Conservation (phyloP, 192 early-diverging fungal species). For the Coemansia sp. region DNA sequence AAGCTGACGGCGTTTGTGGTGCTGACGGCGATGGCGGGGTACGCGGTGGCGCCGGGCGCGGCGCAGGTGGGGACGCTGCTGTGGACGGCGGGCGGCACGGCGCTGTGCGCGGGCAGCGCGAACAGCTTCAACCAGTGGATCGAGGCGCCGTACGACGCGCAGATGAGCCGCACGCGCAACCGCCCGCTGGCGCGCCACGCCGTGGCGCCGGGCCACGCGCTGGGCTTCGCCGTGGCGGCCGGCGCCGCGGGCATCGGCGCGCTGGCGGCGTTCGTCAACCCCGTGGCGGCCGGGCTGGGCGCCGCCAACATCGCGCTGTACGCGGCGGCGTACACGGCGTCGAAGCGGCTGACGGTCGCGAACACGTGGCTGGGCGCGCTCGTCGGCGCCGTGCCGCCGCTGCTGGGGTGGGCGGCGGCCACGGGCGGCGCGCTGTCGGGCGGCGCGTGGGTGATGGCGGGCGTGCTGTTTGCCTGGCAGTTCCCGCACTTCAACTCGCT, state of each 20-base stretch:
- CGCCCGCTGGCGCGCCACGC: constrained; percentile 78
- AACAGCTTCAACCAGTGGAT: constrained; percentile 97
- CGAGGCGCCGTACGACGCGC: constrained; percentile 92
- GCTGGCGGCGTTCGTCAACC: constrained; percentile 78
- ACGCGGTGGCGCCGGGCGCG: constrained; percentile 82
- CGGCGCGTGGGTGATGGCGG: constrained; percentile 78
- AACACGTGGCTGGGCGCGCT: constrained; percentile 95
- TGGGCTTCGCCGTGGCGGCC: constrained; percentile 63
- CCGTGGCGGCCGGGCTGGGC: constrained; percentile 76
- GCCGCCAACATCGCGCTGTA: constrained; percentile 86
- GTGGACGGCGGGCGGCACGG: constrained; percentile 79
- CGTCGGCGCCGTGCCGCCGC: constrained; percentile 95
- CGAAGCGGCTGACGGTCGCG: constrained; percentile 89
- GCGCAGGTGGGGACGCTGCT: constrained; percentile 59
- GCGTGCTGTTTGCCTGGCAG: constrained; percentile 91
- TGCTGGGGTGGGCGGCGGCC: constrained; percentile 95
- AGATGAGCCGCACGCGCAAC: constrained; percentile 91
- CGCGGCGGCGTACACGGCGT: constrained; percentile 81
- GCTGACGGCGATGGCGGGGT: constrained; percentile 91
- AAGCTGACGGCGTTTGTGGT: constrained; percentile 86
- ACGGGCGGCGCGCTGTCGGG: constrained; percentile 63
- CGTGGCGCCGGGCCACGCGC: constrained; percentile 72
- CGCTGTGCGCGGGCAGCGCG: constrained; percentile 81
- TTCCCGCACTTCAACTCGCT: constrained; percentile 98
- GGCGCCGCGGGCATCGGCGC: constrained; percentile 64